Conservation (phyloP, 768 basidiomycete genomes). For the Termitomyces sp. region DNA sequence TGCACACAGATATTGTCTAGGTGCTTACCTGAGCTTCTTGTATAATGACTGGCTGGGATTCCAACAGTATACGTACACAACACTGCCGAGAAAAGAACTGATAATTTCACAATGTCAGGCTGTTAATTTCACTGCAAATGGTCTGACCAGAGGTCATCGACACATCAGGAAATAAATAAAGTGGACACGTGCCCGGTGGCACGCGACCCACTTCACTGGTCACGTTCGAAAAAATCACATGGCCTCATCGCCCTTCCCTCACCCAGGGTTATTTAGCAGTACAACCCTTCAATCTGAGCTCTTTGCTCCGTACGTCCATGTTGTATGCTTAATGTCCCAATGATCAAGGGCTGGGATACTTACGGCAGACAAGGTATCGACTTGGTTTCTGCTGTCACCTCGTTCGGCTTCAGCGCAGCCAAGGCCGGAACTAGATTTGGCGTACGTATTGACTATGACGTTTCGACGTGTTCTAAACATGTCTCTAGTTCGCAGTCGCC, state of each 20-base stretch:
- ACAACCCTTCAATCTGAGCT: neutral
- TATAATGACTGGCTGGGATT: no score
- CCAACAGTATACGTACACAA: no score
- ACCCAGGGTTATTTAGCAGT: neutral
- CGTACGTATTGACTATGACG: slow-evolving; percentile 33
- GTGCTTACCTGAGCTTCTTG: no score
- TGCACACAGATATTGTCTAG: no score
- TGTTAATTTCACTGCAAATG: no score
- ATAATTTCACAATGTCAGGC: no score
- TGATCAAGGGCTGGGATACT: slow-evolving; percentile 42
- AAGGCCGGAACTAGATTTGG: slow-evolving; percentile 66
- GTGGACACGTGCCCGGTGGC: no score
- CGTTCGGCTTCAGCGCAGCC: slow-evolving; percentile 62
- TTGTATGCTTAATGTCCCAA: slow-evolving; percentile 16
- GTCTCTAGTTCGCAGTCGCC: slow-evolving; percentile 60
- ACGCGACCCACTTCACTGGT: neutral
- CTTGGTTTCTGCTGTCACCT: slow-evolving; percentile 55
- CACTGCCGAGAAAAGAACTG: no score
- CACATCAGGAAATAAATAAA: no score
- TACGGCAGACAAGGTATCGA: slow-evolving; percentile 58
- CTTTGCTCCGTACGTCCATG: slow-evolving; percentile 7
- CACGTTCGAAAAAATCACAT: neutral
- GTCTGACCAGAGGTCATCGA: no score
- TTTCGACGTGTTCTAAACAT: neutral
- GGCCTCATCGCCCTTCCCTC: neutral